Evolutionary conservation across 441 rosid species (phyloP), one percentile per base, ranked within the genome.

Genomic region (Erysimum cheiri): DNA sequence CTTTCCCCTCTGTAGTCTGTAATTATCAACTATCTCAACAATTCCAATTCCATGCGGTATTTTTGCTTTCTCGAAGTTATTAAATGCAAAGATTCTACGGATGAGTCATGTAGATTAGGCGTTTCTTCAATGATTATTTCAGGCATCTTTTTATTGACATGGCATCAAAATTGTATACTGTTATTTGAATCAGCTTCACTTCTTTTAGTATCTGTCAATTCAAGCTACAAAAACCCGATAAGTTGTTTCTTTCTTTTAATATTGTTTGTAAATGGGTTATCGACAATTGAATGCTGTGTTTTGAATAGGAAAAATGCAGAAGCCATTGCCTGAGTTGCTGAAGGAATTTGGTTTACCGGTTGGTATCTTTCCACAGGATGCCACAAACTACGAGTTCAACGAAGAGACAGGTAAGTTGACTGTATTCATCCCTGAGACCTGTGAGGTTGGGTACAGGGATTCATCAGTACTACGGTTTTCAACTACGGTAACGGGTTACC

Each of bases 311-410:
- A 91, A 88, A 81, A 90, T 92, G 96, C 99, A 94, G 81, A 92
- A 81, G 78, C 91, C 99, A 15, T 70, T 94, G 43, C 89, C 90
- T 0, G 99, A 94, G 49, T 79, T 94, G 70, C 85, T 94, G 3
- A 86, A 88, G 83, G 94, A 92, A 66, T 83, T 86, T 75, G 90
- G 86, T 61, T 72, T 94, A 75, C 86, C 97, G 0, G 71, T 85
- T 4, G 99, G 99, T 70, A 88, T 92, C 73, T 94, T 94, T 75
- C 99, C 99, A 22, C 84, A 85, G 26, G 96, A 94, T 64, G 97
- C 98, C 31, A 94, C 96, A 43, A 91, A 90, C 83, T 94, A 94
- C 2, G 98, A 94, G 80, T 94, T 94, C 76, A 84, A 87, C 44
- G 96, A 87, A 78, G 97, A 87, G 77, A 90, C 94, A 0, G 67